A percentile compares a stretch with the other conserved stretches of the same genome.
These are phyloP conservation scores for Apiotrichum porosum DNA, from an alignment of 1,284 basidiomycete species.

Conservation along the genomic window DNA sequence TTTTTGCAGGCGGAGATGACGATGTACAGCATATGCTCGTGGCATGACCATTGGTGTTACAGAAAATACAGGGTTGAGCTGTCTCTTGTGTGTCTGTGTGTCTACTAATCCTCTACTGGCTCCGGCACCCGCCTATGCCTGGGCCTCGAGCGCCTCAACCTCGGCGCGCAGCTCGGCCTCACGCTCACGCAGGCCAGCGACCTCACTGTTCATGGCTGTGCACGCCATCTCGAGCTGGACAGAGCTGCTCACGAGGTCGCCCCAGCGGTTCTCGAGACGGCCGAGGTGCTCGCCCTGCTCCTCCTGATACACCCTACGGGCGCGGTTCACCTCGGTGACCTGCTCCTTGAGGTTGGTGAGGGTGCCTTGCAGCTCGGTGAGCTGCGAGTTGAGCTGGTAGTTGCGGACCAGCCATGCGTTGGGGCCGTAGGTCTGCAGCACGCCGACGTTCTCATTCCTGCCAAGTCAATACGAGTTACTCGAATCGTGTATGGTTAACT, in stretches of 20 bases:
- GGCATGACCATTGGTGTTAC: too few relatives aligned
- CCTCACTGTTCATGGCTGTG: constrained; percentile 44
- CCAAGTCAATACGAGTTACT: not conserved
- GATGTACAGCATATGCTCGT: constrained; percentile 27
- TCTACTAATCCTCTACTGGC: constrained; percentile 2
- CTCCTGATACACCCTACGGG: constrained; percentile 65
- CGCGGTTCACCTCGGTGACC: constrained; percentile 76
- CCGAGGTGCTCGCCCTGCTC: constrained; percentile 41
- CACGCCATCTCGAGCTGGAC: constrained; percentile 49
- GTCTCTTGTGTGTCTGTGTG: too few relatives aligned
- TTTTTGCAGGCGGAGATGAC: constrained; percentile 4
- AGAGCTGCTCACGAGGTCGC: constrained; percentile 41
- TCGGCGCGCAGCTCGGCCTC: constrained; percentile 38
- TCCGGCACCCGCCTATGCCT: too few relatives aligned
- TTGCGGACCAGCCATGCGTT: constrained; percentile 91
- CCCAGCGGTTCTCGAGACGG: constrained; percentile 44
- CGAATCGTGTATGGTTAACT: constrained; percentile 22
- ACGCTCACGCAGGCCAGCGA: constrained; percentile 34
- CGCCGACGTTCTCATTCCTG: constrained; percentile 76
- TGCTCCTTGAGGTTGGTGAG: constrained; percentile 67
- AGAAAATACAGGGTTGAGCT: too few relatives aligned
- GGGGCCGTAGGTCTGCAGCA: constrained; percentile 79
- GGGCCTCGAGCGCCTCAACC: constrained; percentile 33
- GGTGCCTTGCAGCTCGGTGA: constrained; percentile 66
- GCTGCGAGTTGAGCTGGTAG: constrained; percentile 73